phyloP scores from a whole-genome alignment of 2,329 filamentous ascomycete species.

The Atkinsonella hypoxylon region DNA sequence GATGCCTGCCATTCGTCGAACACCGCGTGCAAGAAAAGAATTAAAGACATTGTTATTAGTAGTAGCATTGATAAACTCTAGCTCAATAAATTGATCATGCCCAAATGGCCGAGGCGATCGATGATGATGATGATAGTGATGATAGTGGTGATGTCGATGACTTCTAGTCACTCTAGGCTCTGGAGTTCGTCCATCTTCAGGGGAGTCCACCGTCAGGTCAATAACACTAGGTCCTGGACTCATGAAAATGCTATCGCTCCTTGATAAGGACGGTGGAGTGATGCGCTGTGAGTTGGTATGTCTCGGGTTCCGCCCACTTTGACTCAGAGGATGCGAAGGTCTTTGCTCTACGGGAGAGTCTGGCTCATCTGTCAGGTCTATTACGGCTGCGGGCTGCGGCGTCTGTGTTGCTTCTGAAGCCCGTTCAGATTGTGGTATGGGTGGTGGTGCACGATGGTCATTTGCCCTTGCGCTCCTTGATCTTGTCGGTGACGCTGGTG shows the following conservation, averaged over 20 bases:
- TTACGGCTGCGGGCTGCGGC: constrained; percentile 22
- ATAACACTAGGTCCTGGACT: constrained; percentile 28
- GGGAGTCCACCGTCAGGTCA: constrained; percentile 39
- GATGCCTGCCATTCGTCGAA: constrained; percentile 17
- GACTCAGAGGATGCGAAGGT: constrained; percentile 13
- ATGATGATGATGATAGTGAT: constrained; percentile 9
- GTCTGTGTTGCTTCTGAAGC: not conserved
- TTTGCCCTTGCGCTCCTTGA: not conserved
- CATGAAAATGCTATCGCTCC: constrained; percentile 33
- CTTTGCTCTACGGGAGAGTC: constrained; percentile 32
- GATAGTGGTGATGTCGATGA: constrained; percentile 7
- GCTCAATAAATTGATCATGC: constrained; percentile 14
- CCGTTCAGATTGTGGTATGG: not conserved
- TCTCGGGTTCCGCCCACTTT: constrained; percentile 23
- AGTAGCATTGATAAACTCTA: constrained; percentile 14
- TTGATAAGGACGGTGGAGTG: constrained; percentile 29
- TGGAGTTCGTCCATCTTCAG: constrained; percentile 19
- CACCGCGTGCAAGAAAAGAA: constrained; percentile 12
- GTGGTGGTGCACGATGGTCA: not conserved
- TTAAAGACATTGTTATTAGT: constrained; percentile 8
- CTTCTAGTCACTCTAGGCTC: constrained; percentile 4
- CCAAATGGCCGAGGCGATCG: constrained; percentile 1
- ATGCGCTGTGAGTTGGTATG: constrained; percentile 28
- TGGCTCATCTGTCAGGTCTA: constrained; percentile 39
- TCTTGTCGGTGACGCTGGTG: not conserved